Conservation (phyloP, 2,329 filamentous ascomycete species). For the Raffaelea arxii region DNA sequence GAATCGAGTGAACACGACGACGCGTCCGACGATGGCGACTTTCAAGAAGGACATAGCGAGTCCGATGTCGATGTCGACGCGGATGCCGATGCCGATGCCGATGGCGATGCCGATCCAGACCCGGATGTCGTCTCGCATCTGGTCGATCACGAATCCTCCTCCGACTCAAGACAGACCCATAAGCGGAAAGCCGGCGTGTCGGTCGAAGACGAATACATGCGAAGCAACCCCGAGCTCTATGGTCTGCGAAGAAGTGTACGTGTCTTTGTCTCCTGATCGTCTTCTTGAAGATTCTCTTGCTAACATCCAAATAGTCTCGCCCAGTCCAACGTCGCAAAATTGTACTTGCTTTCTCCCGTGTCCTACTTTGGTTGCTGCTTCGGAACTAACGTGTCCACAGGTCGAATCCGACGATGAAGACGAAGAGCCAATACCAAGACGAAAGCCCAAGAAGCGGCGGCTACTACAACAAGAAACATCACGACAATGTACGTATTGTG, state of each 20-base stretch:
- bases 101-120: constrained; percentile 37
- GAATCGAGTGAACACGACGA: constrained; percentile 39
- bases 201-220: constrained; percentile 74
- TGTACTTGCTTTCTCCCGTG: constrained; percentile 32
- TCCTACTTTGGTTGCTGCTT: constrained; percentile 16
- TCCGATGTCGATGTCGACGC: constrained; percentile 49
- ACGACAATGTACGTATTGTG: constrained; percentile 9
- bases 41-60: constrained; percentile 34
- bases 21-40: constrained; percentile 62
- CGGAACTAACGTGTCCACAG: constrained; percentile 6
- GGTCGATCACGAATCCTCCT: constrained; percentile 57
- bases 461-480: constrained; percentile 21
- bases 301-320: constrained; percentile 37
- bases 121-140: constrained; percentile 26
- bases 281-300: constrained; percentile 10
- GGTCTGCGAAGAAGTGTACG: constrained; percentile 86
- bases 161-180: constrained; percentile 54
- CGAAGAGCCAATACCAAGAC: constrained; percentile 44
- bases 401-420: constrained; percentile 30
- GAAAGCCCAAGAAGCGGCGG: constrained; percentile 60
- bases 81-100: constrained; percentile 62
- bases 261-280: constrained; percentile 6
- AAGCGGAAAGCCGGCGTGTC: constrained; percentile 60
- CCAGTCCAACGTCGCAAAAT: constrained; percentile 48
- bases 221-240: constrained; percentile 89